These are phyloP conservation scores for Hysterium pulicare DNA, from an alignment of 2,329 filamentous ascomycete genomes.

Conservation along the genomic window DNA sequence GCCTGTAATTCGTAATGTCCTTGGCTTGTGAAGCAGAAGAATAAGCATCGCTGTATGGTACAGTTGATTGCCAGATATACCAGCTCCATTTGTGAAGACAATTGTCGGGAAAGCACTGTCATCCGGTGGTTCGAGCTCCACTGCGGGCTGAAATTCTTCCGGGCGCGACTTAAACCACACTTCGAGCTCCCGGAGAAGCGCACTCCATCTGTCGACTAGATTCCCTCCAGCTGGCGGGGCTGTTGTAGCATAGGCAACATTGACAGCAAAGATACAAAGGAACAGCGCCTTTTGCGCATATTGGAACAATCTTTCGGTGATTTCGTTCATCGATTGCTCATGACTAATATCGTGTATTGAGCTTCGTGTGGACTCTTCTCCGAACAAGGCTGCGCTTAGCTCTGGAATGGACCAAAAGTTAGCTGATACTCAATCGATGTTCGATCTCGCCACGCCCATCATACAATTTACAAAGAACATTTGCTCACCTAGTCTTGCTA, in stretches of 20 bases:
- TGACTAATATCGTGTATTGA: background rate
- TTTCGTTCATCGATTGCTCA: background rate
- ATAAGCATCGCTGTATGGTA: constrained; percentile 56
- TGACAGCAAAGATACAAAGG: constrained; percentile 18
- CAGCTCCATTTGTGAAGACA: constrained; percentile 46
- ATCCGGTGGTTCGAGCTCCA: constrained; percentile 28
- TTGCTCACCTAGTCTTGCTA: no score
- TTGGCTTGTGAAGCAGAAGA: constrained; percentile 51
- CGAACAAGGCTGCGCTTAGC: constrained; percentile 39
- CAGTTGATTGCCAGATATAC: constrained; percentile 50
- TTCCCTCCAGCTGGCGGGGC: constrained; percentile 16
- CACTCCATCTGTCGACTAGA: constrained; percentile 19
- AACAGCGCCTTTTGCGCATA: constrained; percentile 47
- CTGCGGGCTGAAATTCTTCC: constrained; percentile 25
- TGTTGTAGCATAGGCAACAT: constrained; percentile 20
- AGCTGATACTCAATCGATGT: no score
- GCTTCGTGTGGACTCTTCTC: background rate
- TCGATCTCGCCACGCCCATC: no score
- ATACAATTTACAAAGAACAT: no score
- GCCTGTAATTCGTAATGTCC: constrained; percentile 36
- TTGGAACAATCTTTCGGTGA: background rate
- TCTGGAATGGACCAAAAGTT: no score
- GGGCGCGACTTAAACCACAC: constrained; percentile 21
- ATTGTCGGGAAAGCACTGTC: constrained; percentile 37
- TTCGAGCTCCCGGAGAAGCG: constrained; percentile 13